Evolutionary conservation across 2,329 filamentous ascomycete species (phyloP), one percentile per base, ranked within the genome.

Genomic region (Diaporthe aspalathi): DNA sequence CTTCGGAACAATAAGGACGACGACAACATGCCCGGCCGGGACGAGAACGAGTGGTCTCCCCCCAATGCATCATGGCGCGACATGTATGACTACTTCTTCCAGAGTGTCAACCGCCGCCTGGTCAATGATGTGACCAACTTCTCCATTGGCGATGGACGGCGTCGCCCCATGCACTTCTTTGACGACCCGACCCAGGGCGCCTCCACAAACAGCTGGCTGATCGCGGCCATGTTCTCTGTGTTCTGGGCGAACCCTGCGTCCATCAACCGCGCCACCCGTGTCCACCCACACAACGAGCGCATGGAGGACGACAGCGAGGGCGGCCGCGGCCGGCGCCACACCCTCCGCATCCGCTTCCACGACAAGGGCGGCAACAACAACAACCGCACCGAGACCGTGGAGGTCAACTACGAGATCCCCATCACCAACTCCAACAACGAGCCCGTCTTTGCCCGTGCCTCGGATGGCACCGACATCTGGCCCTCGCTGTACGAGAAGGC

Each of bases 401-500:
- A 83, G 65, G 83, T 85, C 65, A 80, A 84, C 79, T 83, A 83
- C 72, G 78, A 81, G 71, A 79, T 84, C 69, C 82, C 81, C 11
- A 79, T 84, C 70, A 83, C 84, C 79, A 84, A 84, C 78, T 82
- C 81, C 14, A 81, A 78, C 78, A 80, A 81, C 74, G 77, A 80
- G 76, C 81, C 81, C 29, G 73, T 84, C 29, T 85, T 84, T 77
- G 82, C 80, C 74, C 82, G 80, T 72, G 80, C 83, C 17, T 80
- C 78, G 72, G 81, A 83, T 74, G 80, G 79, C 17, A 78, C 79
- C 71, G 82, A 84, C 74, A 79, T 84, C 72, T 85, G 83, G 83
- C 83, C 83, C 1, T 77, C 80, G 32, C 78, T 85, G 54, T 85
- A 85, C 76, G 83, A 85, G 78, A 85, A 85, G 80, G 83, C 83